These are phyloP conservation scores for Dactylella cylindrospora DNA, from an alignment of 2,329 filamentous ascomycete species.

Conservation along the genomic window DNA sequence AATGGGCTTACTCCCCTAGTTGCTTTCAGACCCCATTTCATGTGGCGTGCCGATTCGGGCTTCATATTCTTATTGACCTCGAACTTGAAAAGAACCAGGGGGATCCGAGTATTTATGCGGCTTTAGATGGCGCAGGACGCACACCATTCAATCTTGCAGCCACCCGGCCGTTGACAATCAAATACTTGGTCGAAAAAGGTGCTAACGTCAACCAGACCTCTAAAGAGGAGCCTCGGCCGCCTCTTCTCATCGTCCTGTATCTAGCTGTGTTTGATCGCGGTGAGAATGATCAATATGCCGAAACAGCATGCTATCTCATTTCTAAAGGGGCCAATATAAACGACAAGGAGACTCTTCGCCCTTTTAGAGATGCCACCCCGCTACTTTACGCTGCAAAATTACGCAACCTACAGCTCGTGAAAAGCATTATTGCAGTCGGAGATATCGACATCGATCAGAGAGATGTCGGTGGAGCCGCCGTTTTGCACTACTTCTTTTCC, in stretches of 20 bases:
- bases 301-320: background rate
- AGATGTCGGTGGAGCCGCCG: background rate
- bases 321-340: background rate
- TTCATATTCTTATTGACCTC: constrained; percentile 1
- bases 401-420: background rate
- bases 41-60: background rate
- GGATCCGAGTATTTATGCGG: background rate
- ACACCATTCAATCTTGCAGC: background rate
- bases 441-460: background rate
- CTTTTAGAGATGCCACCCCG: background rate
- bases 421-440: background rate
- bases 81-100: background rate
- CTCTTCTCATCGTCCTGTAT: constrained; percentile 1
- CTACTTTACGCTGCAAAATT: background rate
- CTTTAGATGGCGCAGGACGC: background rate
- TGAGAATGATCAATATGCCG: background rate
- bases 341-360: background rate
- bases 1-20: background rate
- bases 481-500: background rate
- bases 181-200: background rate
- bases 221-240: background rate
- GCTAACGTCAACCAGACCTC: background rate
- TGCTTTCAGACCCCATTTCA: background rate
- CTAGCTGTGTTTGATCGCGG: background rate
- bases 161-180: background rate